These are phyloP conservation scores for Xylogone sp. DNA, from an alignment of 2,329 filamentous ascomycete species.

Conservation along the genomic window DNA sequence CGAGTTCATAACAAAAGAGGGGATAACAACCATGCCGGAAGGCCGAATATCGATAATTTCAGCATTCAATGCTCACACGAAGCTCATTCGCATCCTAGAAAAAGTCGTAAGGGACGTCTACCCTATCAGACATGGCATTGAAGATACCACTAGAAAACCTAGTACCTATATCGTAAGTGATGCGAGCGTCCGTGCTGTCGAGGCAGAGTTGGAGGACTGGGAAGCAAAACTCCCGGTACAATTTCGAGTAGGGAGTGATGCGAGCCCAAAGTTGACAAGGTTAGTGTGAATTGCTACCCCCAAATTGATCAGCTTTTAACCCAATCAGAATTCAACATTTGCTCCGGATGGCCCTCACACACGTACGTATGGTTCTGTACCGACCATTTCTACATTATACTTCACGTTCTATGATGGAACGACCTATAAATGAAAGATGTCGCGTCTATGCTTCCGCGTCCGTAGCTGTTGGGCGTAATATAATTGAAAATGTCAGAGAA, in stretches of 20 bases:
- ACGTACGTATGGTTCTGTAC: conserved; percentile 76
- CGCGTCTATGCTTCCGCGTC: conserved; percentile 64
- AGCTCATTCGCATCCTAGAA: conserved; percentile 54
- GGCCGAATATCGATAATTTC: conserved; percentile 56
- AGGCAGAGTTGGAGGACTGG: conserved; percentile 57
- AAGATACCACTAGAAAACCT: conserved; percentile 22
- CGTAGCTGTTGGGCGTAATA: conserved; percentile 56
- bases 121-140: conserved; percentile 50
- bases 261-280: conserved; percentile 69
- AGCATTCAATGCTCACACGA: conserved; percentile 60
- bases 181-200: conserved; percentile 56
- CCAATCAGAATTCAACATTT: conserved; percentile 60
- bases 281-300: conserved; percentile 41
- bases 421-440: conserved; percentile 63
- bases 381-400: conserved; percentile 78
- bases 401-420: conserved; percentile 55
- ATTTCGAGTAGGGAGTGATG: conserved; percentile 73
- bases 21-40: conserved; percentile 47
- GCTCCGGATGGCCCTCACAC: conserved; percentile 71
- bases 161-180: conserved; percentile 56
- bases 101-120: conserved; percentile 61
- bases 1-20: conserved; percentile 55
- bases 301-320: conserved; percentile 1
- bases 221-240: conserved; percentile 62
- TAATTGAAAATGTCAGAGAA: conserved; percentile 72